phyloP scores from a whole-genome alignment of 495 filamentous ascomycete genomes.

The Polyplosphaeria fusca region DNA sequence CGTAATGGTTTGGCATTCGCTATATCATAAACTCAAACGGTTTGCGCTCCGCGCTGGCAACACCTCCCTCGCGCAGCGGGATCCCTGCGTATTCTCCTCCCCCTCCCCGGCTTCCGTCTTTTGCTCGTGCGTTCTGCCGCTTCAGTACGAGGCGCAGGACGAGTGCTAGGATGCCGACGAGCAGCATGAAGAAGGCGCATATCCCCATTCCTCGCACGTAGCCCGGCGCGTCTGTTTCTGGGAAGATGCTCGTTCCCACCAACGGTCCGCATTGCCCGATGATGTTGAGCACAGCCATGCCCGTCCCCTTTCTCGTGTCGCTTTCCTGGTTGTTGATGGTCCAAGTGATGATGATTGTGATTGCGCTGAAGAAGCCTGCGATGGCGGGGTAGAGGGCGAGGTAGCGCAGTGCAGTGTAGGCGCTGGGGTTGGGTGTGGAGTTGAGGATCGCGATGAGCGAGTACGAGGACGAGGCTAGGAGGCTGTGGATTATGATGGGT shows the following conservation, averaged over 20 bases:
- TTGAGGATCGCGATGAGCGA: conserved; percentile 42
- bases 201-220: conserved; percentile 59
- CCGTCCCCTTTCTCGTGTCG: conserved; percentile 55
- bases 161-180: conserved; percentile 51
- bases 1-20: too few species aligned
- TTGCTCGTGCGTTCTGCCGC: conserved; percentile 39
- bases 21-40: conserved; percentile 25
- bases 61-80: conserved; percentile 12
- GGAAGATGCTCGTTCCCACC: conserved; percentile 61
- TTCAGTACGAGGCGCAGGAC: conserved; percentile 49
- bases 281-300: conserved; percentile 57
- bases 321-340: conserved; percentile 54
- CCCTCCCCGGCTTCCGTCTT: background rate
- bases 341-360: conserved; percentile 39
- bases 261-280: conserved; percentile 64
- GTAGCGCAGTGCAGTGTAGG: conserved; percentile 34
- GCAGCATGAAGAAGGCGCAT: conserved; percentile 58
- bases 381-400: conserved; percentile 40
- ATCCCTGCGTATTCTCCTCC: conserved; percentile 15
- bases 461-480: conserved; percentile 70
- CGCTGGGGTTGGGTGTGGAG: conserved; percentile 17
- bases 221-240: conserved; percentile 54
- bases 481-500: conserved; percentile 60
- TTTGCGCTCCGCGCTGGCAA: background rate
- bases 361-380: conserved; percentile 40